Evolutionary conservation across 352 stramenopile species (phyloP).

Genomic region (Phytophthora kernoviae): DNA sequence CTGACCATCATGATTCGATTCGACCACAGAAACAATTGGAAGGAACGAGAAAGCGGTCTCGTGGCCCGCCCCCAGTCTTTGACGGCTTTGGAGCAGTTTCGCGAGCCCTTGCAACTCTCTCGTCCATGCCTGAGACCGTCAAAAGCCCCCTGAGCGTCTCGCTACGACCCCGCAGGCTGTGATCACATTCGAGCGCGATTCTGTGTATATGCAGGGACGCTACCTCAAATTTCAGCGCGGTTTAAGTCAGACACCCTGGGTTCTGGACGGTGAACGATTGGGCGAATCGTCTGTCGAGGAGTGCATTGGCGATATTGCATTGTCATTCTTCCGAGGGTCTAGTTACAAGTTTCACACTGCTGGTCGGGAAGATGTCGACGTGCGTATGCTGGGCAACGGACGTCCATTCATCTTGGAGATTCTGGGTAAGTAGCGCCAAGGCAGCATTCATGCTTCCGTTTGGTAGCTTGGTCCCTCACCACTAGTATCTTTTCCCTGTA

Average conservation of each 20-base stretch:
- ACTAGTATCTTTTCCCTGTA: slow-evolving; percentile 19
- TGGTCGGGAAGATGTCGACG: slow-evolving; percentile 97
- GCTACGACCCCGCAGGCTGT: slow-evolving; percentile 40
- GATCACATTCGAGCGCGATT: slow-evolving; percentile 69
- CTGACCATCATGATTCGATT: background rate
- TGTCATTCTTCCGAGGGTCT: slow-evolving; percentile 66
- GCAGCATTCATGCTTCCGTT: background rate
- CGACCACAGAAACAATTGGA: slow-evolving; percentile 62
- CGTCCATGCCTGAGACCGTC: slow-evolving; percentile 54
- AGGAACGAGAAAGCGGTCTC: slow-evolving; percentile 64
- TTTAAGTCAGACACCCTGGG: slow-evolving; percentile 92
- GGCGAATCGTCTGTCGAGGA: slow-evolving; percentile 91
- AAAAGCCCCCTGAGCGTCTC: slow-evolving; percentile 58
- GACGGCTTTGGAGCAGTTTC: slow-evolving; percentile 83
- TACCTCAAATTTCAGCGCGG: slow-evolving; percentile 92
- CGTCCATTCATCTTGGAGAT: slow-evolving; percentile 92
- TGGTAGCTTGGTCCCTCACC: slow-evolving; percentile 17
- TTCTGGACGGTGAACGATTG: slow-evolving; percentile 86
- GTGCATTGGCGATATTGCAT: slow-evolving; percentile 75
- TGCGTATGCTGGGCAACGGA: slow-evolving; percentile 96
- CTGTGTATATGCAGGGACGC: slow-evolving; percentile 87
- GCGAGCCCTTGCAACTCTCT: slow-evolving; percentile 56
- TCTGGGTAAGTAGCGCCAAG: slow-evolving; percentile 36
- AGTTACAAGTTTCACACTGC: slow-evolving; percentile 96
- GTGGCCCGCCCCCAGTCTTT: slow-evolving; percentile 61